A percentile compares a stretch with the other conserved stretches of the same genome.
phyloP scores from a whole-genome alignment of 1,139 yeast genomes.

The Chernovozyma aurita region DNA sequence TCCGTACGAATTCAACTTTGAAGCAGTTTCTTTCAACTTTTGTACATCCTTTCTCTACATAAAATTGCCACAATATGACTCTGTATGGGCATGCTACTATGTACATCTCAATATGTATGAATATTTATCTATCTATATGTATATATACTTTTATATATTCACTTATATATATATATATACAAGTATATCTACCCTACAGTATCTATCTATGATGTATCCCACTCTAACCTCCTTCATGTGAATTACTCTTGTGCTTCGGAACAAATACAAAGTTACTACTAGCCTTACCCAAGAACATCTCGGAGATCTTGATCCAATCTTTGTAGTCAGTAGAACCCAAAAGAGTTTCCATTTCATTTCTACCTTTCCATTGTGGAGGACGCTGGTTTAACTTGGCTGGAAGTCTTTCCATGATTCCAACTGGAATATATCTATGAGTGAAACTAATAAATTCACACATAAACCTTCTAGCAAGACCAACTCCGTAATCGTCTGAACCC shows the following conservation, averaged over 20 bases:
- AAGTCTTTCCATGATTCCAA: conserved; percentile 81
- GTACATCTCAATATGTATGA: no score
- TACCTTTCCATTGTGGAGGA: conserved; percentile 92
- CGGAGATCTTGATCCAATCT: conserved; percentile 97
- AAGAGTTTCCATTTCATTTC: conserved; percentile 87
- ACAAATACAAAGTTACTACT: conserved; percentile 69
- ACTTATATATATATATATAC: no score
- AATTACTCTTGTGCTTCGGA: conserved; percentile 93
- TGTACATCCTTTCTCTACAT: no score
- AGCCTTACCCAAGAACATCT: conserved; percentile 88
- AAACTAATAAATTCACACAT: conserved; percentile 93
- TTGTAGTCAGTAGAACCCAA: conserved; percentile 79
- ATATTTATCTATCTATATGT: no score
- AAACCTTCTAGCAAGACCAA: conserved; percentile 81
- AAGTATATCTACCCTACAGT: no score
- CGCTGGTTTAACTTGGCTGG: conserved; percentile 91
- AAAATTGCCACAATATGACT: no score
- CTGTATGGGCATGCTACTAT: no score
- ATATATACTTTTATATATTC: no score
- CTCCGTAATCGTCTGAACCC: conserved; percentile 97
- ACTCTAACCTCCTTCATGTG: conserved; percentile 46
- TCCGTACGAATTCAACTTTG: no score
- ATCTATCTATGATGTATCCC: no score
- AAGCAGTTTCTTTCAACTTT: no score
- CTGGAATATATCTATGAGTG: conserved; percentile 91